Evolutionary conservation across 371 early-diverging fungal genomes (phyloP), one percentile per base, ranked within the genome.

Genomic region (Dentiscutata heterogama): DNA sequence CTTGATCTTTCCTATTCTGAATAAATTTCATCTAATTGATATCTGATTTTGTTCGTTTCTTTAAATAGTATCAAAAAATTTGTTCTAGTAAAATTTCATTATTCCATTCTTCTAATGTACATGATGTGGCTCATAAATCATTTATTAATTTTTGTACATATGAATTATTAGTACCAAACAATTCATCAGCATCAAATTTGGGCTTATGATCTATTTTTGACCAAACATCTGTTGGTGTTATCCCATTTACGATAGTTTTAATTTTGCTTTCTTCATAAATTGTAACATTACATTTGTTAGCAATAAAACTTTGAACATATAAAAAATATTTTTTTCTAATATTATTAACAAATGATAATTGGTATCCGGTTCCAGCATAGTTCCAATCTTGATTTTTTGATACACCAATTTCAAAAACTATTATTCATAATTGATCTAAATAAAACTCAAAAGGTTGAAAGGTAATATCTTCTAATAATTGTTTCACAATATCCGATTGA

Each of bases 1-100:
- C n/a, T n/a, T n/a, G 70, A 70, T 70, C 46, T 46, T 70, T 70
- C 70, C 50, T 42, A 46, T 16, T 70, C 46, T 70, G 46, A 70
- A 70, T 42, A 70, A 70, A 70, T 8, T 39, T 8, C 10, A 70
- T 42, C 46, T 22, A 70, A 31, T 70, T 70, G 8, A 70, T 39
- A 70, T 70, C 14, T n/a, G 22, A 20, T 3, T 3, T 70, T 70
- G 22, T 70, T 70, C n/a, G n/a, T 46, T 70, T 70, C 46, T 70
- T 70, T n/a, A 70, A 25, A 70, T 70, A 46, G 46, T 70, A 70
- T 42, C 46, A 2, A 50, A 70, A 70, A 39, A 68, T 70, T 70
- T 70, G 46, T 14, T 70, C n/a, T 16, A 68, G 18, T 68, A 7
- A 27, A 68, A 18, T 18, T 7, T 7, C 25, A 68, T 42, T 46